These are phyloP conservation scores for Irineochytrium annulatum DNA, from an alignment of 192 early-diverging fungal genomes.

Conservation along the genomic window DNA sequence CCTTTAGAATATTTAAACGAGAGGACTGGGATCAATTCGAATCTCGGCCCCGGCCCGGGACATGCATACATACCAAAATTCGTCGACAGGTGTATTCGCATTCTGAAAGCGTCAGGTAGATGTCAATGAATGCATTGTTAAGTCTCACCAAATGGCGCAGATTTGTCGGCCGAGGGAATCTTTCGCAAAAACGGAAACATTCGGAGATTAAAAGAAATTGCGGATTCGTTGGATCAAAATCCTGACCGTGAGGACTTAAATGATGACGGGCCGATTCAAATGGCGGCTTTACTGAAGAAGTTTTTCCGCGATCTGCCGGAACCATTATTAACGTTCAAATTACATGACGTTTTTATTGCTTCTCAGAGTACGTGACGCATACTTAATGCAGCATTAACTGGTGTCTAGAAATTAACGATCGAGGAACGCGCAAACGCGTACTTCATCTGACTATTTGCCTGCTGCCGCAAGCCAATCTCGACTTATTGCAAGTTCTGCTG, in stretches of 20 bases:
- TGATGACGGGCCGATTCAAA: slow-evolving; percentile 75
- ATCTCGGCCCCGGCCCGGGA: slow-evolving; percentile 61
- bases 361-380: slow-evolving; percentile 53
- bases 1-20: slow-evolving; percentile 80
- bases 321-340: slow-evolving; percentile 84
- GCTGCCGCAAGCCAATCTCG: slow-evolving; percentile 85
- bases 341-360: slow-evolving; percentile 79
- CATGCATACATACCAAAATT: slow-evolving; percentile 77
- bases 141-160: slow-evolving; percentile 18
- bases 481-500: slow-evolving; percentile 87
- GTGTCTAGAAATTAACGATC: slow-evolving; percentile 16
- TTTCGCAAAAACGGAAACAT: slow-evolving; percentile 99
- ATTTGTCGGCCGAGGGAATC: slow-evolving; percentile 86
- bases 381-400: not conserved
- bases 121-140: not conserved
- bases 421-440: slow-evolving; percentile 49
- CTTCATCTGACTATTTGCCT: slow-evolving; percentile 80
- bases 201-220: slow-evolving; percentile 76
- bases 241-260: slow-evolving; percentile 35
- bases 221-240: slow-evolving; percentile 82
- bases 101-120: slow-evolving; percentile 70
- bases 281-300: slow-evolving; percentile 94
- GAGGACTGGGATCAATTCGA: slow-evolving; percentile 76
- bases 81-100: slow-evolving; percentile 74
- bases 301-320: slow-evolving; percentile 95